Base-by-base conservation (phyloP, 306 rosid genomes). In the Begonia peltatifolia region DNA sequence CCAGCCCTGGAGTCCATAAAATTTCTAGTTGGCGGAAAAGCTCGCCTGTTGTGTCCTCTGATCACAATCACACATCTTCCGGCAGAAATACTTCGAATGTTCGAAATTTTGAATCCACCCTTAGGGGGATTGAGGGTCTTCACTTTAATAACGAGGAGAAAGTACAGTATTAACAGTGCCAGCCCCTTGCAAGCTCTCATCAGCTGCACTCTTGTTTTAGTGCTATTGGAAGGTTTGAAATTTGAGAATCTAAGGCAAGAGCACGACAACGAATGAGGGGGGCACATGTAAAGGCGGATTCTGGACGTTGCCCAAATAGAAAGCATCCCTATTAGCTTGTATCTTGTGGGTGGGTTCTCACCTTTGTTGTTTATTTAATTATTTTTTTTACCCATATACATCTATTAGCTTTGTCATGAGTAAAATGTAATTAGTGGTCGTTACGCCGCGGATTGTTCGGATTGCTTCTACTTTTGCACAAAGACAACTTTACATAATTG, bases 1-100 rank as follows among this genome's bases (percentile, higher is more conserved):
- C 52, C 52, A 48, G 52, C 52, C 16, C 17, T n/a, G 52, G 17
- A 48, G 52, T 48, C 52, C 17, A 2, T 17, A 48, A 48, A 48
- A 14, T 15, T 48, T 48, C 52, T 2, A 48, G 15, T 14, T 22
- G 52, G 52, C 52, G 17, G 15, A 46, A 14, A 46, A 46, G 49
- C 9, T 14, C 49, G 14, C 49, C 49, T 7, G 49, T 46, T 9
- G 11, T 46, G 49, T 14, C 49, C 49, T 46, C 11, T 12, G 49
- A 46, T 3, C 49, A 46, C 12, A 46, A 11, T 14, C 49, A 10
- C 14, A 12, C 52, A 48, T 48, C 52, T 48, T 48, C 52, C 9
- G 17, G 52, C 52, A n/a, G 52, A 12, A 48, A 9, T 12, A 0
- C 52, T 12, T 13, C 52, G 15, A 48, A 48, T 48, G 14, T 48